Percentiles rank a stretch among this genome's conserved stretches.
Evolutionary conservation across 495 filamentous ascomycete species (phyloP).

Genomic region (Parathielavia appendiculata): DNA sequence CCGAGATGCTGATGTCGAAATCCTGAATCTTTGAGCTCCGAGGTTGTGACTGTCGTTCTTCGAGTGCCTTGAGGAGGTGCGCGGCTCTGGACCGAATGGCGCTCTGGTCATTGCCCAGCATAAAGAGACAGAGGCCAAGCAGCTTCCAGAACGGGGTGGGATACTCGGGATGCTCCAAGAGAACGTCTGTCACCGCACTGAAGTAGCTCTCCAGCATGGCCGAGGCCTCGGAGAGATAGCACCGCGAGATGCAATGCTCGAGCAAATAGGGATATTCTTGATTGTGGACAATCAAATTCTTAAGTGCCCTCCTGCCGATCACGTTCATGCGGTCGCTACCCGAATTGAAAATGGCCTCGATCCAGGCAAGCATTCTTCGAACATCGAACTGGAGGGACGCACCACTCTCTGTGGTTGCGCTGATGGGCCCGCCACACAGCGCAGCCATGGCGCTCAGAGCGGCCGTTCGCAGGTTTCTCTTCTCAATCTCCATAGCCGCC

Average conservation of each 20-base stretch:
- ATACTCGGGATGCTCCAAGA: constrained; percentile 74
- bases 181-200: constrained; percentile 79
- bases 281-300: constrained; percentile 87
- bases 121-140: constrained; percentile 80
- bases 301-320: constrained; percentile 86
- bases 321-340: constrained; percentile 82
- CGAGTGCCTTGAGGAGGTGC: constrained; percentile 72
- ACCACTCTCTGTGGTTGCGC: constrained; percentile 77
- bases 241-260: constrained; percentile 80
- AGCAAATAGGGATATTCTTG: constrained; percentile 75
- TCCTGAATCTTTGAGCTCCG: constrained; percentile 88
- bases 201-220: constrained; percentile 95
- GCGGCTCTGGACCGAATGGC: constrained; percentile 85
- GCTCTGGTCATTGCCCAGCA: constrained; percentile 82
- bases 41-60: constrained; percentile 65
- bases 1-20: constrained; percentile 95
- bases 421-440: constrained; percentile 86
- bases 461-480: constrained; percentile 81
- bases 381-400: constrained; percentile 85
- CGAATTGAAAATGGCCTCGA: constrained; percentile 87
- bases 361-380: constrained; percentile 86
- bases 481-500: constrained; percentile 94
- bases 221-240: constrained; percentile 69
- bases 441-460: constrained; percentile 94
- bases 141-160: constrained; percentile 85